Evolutionary conservation across 2,329 filamentous ascomycete species (phyloP), one percentile per base, ranked within the genome.

Genomic region (Hymenoscyphus infarciens): DNA sequence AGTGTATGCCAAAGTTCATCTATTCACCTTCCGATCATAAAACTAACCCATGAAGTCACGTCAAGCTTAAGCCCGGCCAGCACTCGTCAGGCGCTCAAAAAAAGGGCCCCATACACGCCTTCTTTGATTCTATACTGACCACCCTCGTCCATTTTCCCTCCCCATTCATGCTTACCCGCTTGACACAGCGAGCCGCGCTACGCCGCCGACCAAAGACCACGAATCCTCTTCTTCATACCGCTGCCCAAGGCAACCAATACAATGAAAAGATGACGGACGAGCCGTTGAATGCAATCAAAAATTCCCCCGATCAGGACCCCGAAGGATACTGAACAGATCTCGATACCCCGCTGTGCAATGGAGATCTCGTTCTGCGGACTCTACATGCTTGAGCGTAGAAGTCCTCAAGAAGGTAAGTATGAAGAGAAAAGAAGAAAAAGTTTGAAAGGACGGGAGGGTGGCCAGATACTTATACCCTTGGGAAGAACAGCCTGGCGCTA

Each of bases 271-370:
- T 33, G 60, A 61, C 53, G 45, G 52, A 35, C 60, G 56, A 39
- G n/a, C 42, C 13, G 11, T 42, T 42, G 45, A 58, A 56, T 59
- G 70, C 70, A 65, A 75, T 65, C 73, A 75, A 75, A 76, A 75
- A 75, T 74, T 75, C 62, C 71, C 63, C 71, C 66, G 63, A 65
- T 69, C 65, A 72, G 64, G 71, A 70, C 67, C 69, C 73, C 73
- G 71, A 73, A 72, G 71, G 67, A 72, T 69, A 72, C 65, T 72
- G 63, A 69, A 74, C 71, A 61, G 69, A 67, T 72, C 71, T 79
- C 75, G 78, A 77, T 79, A 71, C 81, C 80, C 76, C 80, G 80
- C 70, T 82, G 81, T 83, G 81, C 81, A 83, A 83, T 83, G 81
- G 78, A 82, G 81, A 79, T 77, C 77, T 79, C 76, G 69, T 72